Percentiles rank a stretch among this genome's conserved stretches.
Conservation (phyloP, 768 basidiomycete species). For the Agrocybe pediades region DNA sequence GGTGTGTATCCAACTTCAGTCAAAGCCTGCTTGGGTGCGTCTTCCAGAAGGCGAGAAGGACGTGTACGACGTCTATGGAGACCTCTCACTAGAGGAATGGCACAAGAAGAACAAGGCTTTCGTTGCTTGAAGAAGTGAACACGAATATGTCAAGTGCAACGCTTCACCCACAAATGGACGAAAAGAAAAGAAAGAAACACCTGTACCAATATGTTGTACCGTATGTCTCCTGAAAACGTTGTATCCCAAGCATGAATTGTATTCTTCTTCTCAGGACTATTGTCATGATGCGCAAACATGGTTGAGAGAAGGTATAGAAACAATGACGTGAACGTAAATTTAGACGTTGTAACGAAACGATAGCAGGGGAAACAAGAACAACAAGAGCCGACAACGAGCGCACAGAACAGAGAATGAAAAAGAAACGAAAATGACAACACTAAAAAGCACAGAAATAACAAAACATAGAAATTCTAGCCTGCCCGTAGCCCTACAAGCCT, state of each 20-base stretch:
- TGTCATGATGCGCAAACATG: no score
- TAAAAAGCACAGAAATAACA: background rate
- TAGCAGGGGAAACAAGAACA: conserved; percentile 11
- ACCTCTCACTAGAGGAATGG: conserved; percentile 56
- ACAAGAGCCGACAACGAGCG: background rate
- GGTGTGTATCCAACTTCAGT: conserved; percentile 47
- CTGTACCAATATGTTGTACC: background rate
- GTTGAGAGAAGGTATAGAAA: background rate
- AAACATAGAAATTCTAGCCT: background rate
- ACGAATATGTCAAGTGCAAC: no score
- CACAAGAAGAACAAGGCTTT: conserved; percentile 55
- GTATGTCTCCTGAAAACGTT: background rate
- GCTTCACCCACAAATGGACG: no score
- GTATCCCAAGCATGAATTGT: background rate
- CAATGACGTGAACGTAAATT: background rate
- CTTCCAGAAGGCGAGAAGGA: conserved; percentile 61
- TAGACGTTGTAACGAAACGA: conserved; percentile 8
- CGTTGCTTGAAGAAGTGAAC: conserved; percentile 15
- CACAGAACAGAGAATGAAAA: background rate
- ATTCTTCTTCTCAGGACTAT: background rate
- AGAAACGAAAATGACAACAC: background rate
- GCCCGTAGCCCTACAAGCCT: conserved; percentile 13
- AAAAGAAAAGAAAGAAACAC: no score
- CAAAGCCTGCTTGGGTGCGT: conserved; percentile 61
- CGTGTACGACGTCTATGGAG: conserved; percentile 44